Evolutionary conservation across 1,284 basidiomycete species (phyloP).

Genomic region (Tremellales sp.): DNA sequence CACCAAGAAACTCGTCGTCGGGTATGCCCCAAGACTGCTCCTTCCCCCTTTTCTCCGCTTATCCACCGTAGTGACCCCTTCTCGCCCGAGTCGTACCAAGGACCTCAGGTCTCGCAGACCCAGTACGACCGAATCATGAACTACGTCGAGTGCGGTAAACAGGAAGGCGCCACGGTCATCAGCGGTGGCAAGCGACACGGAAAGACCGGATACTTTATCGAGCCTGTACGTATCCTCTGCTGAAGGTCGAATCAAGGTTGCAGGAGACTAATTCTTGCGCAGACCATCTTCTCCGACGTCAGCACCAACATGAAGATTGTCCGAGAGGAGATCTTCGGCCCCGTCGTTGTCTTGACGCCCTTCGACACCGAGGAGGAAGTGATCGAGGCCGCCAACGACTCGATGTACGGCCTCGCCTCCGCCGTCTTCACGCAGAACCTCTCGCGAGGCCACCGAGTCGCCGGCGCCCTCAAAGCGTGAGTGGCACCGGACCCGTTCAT

Average conservation of each 20-base stretch:
- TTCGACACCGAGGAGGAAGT: slow-evolving; percentile 78
- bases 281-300: slow-evolving; percentile 80
- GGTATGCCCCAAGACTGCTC: slow-evolving; percentile 16
- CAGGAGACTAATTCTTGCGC: slow-evolving; percentile 31
- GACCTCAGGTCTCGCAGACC: slow-evolving; percentile 68
- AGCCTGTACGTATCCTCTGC: slow-evolving; percentile 35
- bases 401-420: slow-evolving; percentile 78
- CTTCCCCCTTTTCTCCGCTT: background rate
- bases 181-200: slow-evolving; percentile 72
- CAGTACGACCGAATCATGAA: slow-evolving; percentile 67
- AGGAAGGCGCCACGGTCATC: slow-evolving; percentile 76
- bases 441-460: slow-evolving; percentile 67
- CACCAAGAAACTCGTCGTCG: slow-evolving; percentile 37
- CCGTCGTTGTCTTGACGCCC: slow-evolving; percentile 53
- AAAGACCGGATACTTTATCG: slow-evolving; percentile 57
- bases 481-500: slow-evolving; percentile 56
- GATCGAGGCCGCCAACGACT: slow-evolving; percentile 76
- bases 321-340: slow-evolving; percentile 87
- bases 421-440: slow-evolving; percentile 81
- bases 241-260: slow-evolving; percentile 18
- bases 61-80: slow-evolving; percentile 62
- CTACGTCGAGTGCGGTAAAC: slow-evolving; percentile 81
- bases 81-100: slow-evolving; percentile 64
- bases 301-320: slow-evolving; percentile 79
- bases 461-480: slow-evolving; percentile 75